Evolutionary conservation across 257 asterid species (phyloP), one percentile per base, ranked within the genome.

Genomic region (Scutellaria minor): DNA sequence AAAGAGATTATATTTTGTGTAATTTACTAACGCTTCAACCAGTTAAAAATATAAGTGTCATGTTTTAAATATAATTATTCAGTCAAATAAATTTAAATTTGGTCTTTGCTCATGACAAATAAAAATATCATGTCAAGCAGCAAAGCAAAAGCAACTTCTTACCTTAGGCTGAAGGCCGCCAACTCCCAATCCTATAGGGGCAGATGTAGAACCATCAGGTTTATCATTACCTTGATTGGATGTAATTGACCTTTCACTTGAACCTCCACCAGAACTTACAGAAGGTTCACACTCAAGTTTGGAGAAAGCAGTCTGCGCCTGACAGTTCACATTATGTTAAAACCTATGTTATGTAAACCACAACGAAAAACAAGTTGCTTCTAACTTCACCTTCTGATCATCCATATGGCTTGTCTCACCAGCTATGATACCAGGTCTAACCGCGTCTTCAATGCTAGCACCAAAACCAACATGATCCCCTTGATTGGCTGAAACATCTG

Each of bases 151-250:
- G 52, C 27, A 47, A 42, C 11, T n/a, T 55, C 77, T 39, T 75
- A 90, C 98, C 97, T 85, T 90, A 13, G 96, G 89, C 74, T 86
- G 95, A 81, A 93, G 87, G 58, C 87, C 88, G 40, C 93, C 89
- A 11, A 86, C 78, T 69, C 98, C 98, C 83, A 93, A 70, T 44
- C 98, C 98, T 70, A 93, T 82, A 66, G 98, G 98, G 64, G 78
- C 79, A 47, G 83, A 65, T 59, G 89, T 50, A 44, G 92, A 75
- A 73, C 79, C 78, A 67, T 69, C 88, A 58, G 80, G 61, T 54
- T 52, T 72, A 78, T 64, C 70, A 51, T 42, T 63, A 51, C 65
- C 85, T 68, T 73, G 84, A 73, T 57, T 75, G 4, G 88, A 74
- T 44, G 79, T 74, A 64, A 66, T 62, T 46, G 83, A 73, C 74